A percentile compares a stretch with the other conserved stretches of the same genome.
phyloP scores from a whole-genome alignment of 208 protist genomes.

The Wallacemonas sp. region DNA sequence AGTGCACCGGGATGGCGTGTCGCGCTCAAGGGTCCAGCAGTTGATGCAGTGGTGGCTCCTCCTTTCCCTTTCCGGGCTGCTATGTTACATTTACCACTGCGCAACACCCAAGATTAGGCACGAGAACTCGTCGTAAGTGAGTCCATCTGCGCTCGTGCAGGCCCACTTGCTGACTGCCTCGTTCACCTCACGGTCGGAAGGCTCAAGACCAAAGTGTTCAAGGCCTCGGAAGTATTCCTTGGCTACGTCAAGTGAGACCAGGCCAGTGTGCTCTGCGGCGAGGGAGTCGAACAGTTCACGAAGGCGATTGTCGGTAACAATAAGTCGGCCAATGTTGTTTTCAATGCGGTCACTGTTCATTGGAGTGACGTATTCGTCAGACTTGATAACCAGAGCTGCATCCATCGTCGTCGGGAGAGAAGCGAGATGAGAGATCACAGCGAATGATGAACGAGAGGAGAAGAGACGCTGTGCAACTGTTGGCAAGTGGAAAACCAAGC shows the following conservation, averaged over 20 bases:
- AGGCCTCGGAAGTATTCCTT: constrained; percentile 50
- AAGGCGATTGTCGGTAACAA: constrained; percentile 56
- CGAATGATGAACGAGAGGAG: too few relatives aligned
- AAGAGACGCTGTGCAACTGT: too few relatives aligned
- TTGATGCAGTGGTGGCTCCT: too few relatives aligned
- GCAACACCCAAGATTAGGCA: constrained; percentile 64
- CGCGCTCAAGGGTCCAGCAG: too few relatives aligned
- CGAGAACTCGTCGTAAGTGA: constrained; percentile 69
- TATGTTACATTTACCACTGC: constrained; percentile 44
- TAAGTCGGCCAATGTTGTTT: constrained; percentile 68
- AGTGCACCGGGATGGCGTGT: too few relatives aligned
- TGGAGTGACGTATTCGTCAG: background rate
- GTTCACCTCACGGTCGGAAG: constrained; percentile 47
- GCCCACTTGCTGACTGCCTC: constrained; percentile 41
- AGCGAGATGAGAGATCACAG: too few relatives aligned
- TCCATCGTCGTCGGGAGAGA: too few relatives aligned
- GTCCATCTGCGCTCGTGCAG: constrained; percentile 33
- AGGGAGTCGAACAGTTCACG: constrained; percentile 64
- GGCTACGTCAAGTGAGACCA: constrained; percentile 39
- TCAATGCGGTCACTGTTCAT: constrained; percentile 26
- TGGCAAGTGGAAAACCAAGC: background rate
- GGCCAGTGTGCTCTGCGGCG: constrained; percentile 43
- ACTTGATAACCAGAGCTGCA: constrained; percentile 4
- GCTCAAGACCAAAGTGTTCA: constrained; percentile 61
- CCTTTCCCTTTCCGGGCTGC: too few relatives aligned